Evolutionary conservation across 1,284 basidiomycete species (phyloP).

Genomic region (Trametes sp.): DNA sequence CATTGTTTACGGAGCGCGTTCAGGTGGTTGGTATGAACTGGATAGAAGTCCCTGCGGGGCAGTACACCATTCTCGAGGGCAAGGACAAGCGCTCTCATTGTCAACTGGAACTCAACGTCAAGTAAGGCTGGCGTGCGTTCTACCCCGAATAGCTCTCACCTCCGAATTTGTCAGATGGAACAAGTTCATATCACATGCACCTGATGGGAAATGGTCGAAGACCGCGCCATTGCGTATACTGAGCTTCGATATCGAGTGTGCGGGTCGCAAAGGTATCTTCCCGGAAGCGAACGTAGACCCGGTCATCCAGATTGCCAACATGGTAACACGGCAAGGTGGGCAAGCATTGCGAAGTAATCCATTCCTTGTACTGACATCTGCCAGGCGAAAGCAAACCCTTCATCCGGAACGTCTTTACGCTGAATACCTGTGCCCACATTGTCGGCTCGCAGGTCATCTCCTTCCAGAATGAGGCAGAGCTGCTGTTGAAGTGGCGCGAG

Average conservation of each 20-base stretch:
- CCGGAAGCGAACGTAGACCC: conserved; percentile 90
- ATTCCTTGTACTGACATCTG: conserved; percentile 9
- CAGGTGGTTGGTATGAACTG: conserved; percentile 98
- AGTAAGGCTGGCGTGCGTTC: conserved; percentile 48
- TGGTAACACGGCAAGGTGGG: conserved; percentile 94
- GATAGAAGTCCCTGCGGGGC: conserved; percentile 88
- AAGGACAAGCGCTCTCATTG: conserved; percentile 78
- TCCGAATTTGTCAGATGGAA: conserved; percentile 65
- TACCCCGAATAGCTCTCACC: not conserved
- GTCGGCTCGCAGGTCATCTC: conserved; percentile 95
- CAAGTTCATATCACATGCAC: conserved; percentile 84
- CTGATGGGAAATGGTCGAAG: conserved; percentile 90
- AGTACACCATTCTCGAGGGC: conserved; percentile 69
- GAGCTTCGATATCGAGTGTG: conserved; percentile 98
- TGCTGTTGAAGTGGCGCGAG: conserved; percentile 84
- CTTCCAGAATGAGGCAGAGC: conserved; percentile 75
- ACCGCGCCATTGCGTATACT: conserved; percentile 91
- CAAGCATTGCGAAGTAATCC: conserved; percentile 1
- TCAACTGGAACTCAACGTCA: conserved; percentile 85
- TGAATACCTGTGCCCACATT: conserved; percentile 92
- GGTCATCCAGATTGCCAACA: conserved; percentile 96
- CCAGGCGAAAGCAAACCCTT: conserved; percentile 90
- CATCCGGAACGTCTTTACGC: conserved; percentile 94
- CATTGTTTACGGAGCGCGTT: not conserved
- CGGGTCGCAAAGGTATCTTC: conserved; percentile 94